Base-by-base conservation (phyloP, 306 rosid genomes). In the Cucurbita argyrosperma region DNA sequence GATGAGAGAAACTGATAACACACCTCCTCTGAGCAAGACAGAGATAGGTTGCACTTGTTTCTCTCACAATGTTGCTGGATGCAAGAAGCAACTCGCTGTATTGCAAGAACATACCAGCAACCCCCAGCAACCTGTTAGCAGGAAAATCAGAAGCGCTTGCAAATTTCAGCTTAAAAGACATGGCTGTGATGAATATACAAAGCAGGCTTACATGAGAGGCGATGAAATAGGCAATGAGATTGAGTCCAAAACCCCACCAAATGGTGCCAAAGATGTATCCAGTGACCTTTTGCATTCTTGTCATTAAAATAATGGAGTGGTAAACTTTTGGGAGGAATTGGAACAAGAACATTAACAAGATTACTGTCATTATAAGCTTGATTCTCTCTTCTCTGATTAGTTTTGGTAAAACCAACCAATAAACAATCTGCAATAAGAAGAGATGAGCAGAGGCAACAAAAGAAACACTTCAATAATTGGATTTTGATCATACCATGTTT, bases 161-260 rank as follows among this genome's bases (percentile, higher is more conserved):
- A 66, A 16, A 66, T 16, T n/a, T 18, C 14, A 30, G 45, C n/a
- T 56, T 19, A 0, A 40, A 39, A 74, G 43, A 57, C 68, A 30
- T 30, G 35, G 5, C 3, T 16, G 10, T 73, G 75, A 38, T 71
- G 19, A 45, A 2, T 43, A n/a, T 49, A 26, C 4, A 47, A 60
- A 15, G 53, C 38, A 40, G 42, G 45, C 87, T 89, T 84, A 95
- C 99, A 72, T 95, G 99, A 72, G 99, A 95, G 78, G 99, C 99
- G 54, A 95, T 95, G 84, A 95, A 89, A 78, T 95, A 95, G 69
- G 99, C 99, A 38, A 95, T 88, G 82, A 95, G 99, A 78, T 95
- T 95, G 74, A 95, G 97, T 72, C 80, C 97, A 75, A 95, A 95
- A 52, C 99, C 97, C 99, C 99, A 95, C 99, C 99, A 95, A 79